Evolutionary conservation across 2,329 filamentous ascomycete species (phyloP), one percentile per base, ranked within the genome.

Genomic region (Aspergillus sp.): DNA sequence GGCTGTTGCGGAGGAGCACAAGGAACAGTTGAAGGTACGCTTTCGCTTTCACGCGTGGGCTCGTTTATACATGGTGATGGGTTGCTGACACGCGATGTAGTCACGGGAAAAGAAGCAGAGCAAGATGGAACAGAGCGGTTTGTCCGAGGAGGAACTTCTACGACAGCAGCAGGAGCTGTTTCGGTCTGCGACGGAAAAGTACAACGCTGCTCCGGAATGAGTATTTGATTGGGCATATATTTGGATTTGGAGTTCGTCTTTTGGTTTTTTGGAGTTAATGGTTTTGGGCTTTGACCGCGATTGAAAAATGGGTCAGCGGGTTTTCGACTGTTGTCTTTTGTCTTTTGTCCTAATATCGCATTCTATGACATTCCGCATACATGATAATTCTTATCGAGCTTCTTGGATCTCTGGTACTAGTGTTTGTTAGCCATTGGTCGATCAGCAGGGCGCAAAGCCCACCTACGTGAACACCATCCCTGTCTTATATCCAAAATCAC

Each of bases 41-140:
- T 25, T 4, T 10, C 25, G 10, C 9, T n/a, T 4, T 39, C 20
- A 17, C 10, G 15, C 15, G 37, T 20, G 41, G 23, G 20, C 20
- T 22, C 44, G 22, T 44, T 37, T 56, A 19, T 53, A 44, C 46
- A 17, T 37, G 33, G 44, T 43, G 47, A 23, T 7, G 7, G 27
- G 35, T 45, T 48, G 33, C 47, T 57, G 45, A 60, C 50, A 50
- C 15, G 50, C 48, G 45, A 33, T 15, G 51, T 62, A 95, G 89
- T 88, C 86, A 25, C 86, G 91, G 43, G 93, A 98, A 73, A 95
- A 95, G 78, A 95, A 96, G 71, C 86, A 90, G 55, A 95, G 90
- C 70, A 97, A 97, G 73, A 90, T 97, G 63, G 91, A 95, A 61
- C 86, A 93, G 66, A 95, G 90, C 65, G 91, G 91, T 46, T 79